A percentile compares a stretch with the other conserved stretches of the same genome.
Conservation (phyloP, 2,329 filamentous ascomycete species). For the Colletotrichum sp. region DNA sequence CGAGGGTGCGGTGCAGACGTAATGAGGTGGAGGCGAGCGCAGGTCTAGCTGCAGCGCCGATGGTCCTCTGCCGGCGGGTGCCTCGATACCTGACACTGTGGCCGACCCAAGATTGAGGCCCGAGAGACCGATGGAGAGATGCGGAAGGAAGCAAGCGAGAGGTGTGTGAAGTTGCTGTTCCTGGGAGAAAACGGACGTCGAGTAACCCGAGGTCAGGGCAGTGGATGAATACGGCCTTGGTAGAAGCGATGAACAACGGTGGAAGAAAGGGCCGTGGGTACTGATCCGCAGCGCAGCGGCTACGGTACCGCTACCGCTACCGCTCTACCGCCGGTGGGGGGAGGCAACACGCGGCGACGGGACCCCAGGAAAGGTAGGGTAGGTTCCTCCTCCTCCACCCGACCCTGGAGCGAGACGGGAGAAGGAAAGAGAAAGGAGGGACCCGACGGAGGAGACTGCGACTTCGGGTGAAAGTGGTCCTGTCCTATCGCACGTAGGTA, state of each 20-base stretch:
- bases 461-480: slow-evolving; percentile 20
- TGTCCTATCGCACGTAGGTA: background rate
- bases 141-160: background rate
- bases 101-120: background rate
- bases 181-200: background rate
- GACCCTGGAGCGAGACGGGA: background rate
- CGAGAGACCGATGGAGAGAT: background rate
- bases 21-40: background rate
- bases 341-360: background rate
- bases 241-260: background rate
- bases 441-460: slow-evolving; percentile 7
- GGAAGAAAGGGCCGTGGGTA: background rate
- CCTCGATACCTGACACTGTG: background rate
- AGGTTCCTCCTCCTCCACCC: background rate
- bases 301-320: background rate
- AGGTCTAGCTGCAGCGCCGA: background rate
- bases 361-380: background rate
- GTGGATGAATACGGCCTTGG: background rate
- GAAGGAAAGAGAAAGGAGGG: background rate
- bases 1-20: background rate
- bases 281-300: background rate
- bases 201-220: background rate
- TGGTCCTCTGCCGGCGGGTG: background rate
- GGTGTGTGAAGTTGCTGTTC: background rate
- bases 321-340: background rate